Conservation (phyloP, 2,329 filamentous ascomycete genomes). For the Lithohypha guttulata region DNA sequence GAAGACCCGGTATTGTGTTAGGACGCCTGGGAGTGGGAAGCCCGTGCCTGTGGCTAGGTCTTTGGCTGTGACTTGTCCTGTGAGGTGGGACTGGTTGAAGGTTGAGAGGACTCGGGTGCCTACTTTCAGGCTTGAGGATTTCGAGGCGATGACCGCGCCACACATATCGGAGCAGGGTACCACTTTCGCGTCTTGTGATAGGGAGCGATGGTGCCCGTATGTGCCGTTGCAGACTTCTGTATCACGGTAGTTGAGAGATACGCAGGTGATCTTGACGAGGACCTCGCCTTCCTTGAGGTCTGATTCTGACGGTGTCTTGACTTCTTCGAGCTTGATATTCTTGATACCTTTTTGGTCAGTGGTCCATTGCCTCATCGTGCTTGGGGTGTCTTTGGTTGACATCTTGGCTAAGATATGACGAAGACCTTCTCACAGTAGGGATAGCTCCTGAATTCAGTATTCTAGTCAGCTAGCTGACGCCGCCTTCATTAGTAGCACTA, state of each 20-base stretch:
- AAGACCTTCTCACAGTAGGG: too few species aligned
- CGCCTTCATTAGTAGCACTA: too few species aligned
- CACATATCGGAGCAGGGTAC: slow-evolving; percentile 34
- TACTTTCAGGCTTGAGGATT: slow-evolving; percentile 24
- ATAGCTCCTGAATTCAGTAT: too few species aligned
- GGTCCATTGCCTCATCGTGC: slow-evolving; percentile 2
- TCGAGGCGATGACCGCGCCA: slow-evolving; percentile 29
- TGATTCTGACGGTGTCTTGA: neutral
- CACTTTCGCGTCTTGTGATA: slow-evolving; percentile 23
- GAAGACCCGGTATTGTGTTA: slow-evolving; percentile 35
- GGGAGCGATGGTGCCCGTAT: slow-evolving; percentile 54
- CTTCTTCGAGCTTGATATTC: neutral
- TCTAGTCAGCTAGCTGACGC: too few species aligned
- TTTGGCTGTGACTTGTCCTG: slow-evolving; percentile 25
- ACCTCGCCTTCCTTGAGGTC: slow-evolving; percentile 31
- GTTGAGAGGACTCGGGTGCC: slow-evolving; percentile 33
- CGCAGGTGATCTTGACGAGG: slow-evolving; percentile 50
- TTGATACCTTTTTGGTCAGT: neutral
- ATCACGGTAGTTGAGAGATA: slow-evolving; percentile 42
- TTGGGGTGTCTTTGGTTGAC: too few species aligned
- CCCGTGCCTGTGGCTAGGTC: slow-evolving; percentile 21
- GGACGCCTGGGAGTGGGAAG: slow-evolving; percentile 29
- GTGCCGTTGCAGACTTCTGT: slow-evolving; percentile 53
- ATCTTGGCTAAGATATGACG: too few species aligned
- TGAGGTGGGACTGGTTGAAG: slow-evolving; percentile 32